Evolutionary conservation across 345 rosid species (phyloP), one percentile per base, ranked within the genome.

Genomic region (Turnera subulata): DNA sequence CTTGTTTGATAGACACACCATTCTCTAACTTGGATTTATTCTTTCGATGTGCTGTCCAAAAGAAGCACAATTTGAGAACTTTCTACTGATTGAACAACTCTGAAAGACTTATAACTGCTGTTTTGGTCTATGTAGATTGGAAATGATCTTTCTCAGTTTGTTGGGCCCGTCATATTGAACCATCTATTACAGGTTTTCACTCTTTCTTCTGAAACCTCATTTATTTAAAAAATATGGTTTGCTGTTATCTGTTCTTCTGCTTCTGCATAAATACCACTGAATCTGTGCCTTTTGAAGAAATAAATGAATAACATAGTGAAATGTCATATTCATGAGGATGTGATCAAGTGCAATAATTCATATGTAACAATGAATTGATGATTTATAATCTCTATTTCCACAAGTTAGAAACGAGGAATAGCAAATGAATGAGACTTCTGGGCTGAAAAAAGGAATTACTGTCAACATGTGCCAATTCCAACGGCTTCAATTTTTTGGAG

Each of bases 81-180:
- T 49, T 63, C 50, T 44, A 25, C 26, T 56, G n/a, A 17, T 33
- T 20, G 19, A 53, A 55, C 21, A 19, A 59, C 12, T 18, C 39
- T 16, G 12, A 19, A 42, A 23, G 35, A 45, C 71, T 71, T 59
- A 74, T 61, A 33, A 37, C 44, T 58, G 56, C 39, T 65, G 51
- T 53, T 74, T 71, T 74, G 64, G 55, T 63, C 64, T 44, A 48
- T 80, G 82, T 72, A 92, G 74, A 49, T 70, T 58, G 74, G 74
- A 38, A 14, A 64, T 42, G 74, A 70, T 59, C 74, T 70, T 49
- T 58, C 69, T 40, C 58, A 70, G 56, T 64, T 70, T 52, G 62
- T 54, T 22, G 74, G 74, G 16, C 74, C 74, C 53, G 40, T 70
- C 47, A 15, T 64, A 29, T 50, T 70, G 38, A 70, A 59, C 53